Base-by-base conservation (phyloP, 2,329 filamentous ascomycete genomes). In the Ceratocystis cacaofunesta region DNA sequence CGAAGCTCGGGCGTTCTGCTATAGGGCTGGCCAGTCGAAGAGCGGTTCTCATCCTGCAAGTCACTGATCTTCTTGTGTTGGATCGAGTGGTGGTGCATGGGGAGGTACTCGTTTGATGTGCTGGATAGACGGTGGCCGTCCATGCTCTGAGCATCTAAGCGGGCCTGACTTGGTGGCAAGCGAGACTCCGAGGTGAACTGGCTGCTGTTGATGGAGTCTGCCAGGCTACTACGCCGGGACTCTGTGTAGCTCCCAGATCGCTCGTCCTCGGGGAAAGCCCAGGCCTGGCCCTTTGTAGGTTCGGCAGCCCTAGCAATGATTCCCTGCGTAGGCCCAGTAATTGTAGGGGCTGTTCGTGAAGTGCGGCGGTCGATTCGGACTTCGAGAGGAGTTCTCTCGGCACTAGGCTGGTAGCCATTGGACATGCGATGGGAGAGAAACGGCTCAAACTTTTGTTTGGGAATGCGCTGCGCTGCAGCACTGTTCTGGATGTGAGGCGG, bases 1-100 rank as follows among this genome's bases (percentile, higher is more conserved):
- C 89, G 83, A 48, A 94, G 78, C 74, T 94, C 89, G 0, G 89
- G 89, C 0, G 89, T 94, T 50, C 89, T 79, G 70, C 88, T 92
- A 74, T 94, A 94, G 1, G 89, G 90, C 69, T 90, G 88, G 28
- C 82, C 80, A 10, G 84, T 81, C 0, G 75, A 76, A 15, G 75
- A 77, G 63, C 80, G 80, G 28, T 68, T 70, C 69, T 86, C 82
- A 36, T 78, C 78, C 72, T 85, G 81, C 7, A 92, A 75, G 70
- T 86, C 87, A 19, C 82, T 82, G 1, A 91, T 76, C 67, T 87
- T 85, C 70, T 86, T 85, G 73, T 90, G 87, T 71, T 91, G 88
- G 72, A 92, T 83, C 1, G 82, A 84, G 71, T 91, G 88, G 71
- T 92, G 88, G 71, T 92, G 88, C 1, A 83, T 77, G 0, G 80